Base-by-base conservation (phyloP, 2,329 filamentous ascomycete genomes). In the Neonectria neomacrospora region DNA sequence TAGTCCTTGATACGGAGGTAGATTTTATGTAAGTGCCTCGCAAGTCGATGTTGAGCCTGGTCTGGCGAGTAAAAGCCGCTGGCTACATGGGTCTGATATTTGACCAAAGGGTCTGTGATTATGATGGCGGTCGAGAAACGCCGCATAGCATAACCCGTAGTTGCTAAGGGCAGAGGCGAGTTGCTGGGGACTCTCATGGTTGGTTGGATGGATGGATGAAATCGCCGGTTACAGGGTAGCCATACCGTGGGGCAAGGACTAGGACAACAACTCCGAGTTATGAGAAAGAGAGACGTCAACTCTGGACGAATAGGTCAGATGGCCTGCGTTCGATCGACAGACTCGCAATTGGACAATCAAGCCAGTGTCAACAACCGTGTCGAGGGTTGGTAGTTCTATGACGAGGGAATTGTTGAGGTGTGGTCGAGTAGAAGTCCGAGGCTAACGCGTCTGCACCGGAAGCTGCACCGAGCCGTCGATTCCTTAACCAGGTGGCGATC, bases 1-100 rank as follows among this genome's bases (percentile, higher is more conserved):
- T 96, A 95, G 76, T 95, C 91, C 74, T 92, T 94, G 42, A 95
- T 81, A 2, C 89, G 85, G 39, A 87, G 81, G 70, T 96, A 95
- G 11, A 95, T 83, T 74, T 92, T 91, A 69, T 92, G 91, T 2
- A 95, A 82, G 77, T 95, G 91, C 42, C 92, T 83, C 6, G 92
- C 92, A 7, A 93, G 81, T 20, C 90, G 86, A 76, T 93, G 89
- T 74, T 93, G 91, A 22, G 90, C 85, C 5, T 87, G 86, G 77
- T 95, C 92, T 9, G 91, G 89, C 50, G 83, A 81, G 74, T 90
- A 91, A 50, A 86, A 78, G 53, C 89, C 88, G 5, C 89, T 90
- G 7, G 89, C 86, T 37, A 95, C 77, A 14, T 94, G 81, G 22
- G 90, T 86, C 61, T 91, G 86, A 77, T 95, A 95, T 66, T 93